Evolutionary conservation across 169 alveolate genomes (phyloP), one percentile per base, ranked within the genome.

Genomic region (Plasmodium knowlesi): DNA sequence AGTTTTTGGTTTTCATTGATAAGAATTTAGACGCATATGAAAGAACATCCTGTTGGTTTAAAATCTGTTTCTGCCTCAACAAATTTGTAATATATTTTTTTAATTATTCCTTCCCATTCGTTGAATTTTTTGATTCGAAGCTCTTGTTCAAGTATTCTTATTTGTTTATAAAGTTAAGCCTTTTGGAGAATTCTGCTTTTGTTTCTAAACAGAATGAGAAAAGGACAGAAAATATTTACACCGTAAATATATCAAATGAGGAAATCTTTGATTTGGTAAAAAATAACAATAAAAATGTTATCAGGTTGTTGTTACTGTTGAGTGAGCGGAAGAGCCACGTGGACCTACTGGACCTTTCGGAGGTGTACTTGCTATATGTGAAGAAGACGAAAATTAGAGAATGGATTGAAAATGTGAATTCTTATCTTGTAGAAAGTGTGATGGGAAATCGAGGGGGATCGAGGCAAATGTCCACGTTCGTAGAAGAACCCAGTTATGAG

Each of bases 11-110:
- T 61, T 79, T 89, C 82, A 78, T 89, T 25, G 94, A 89, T 10
- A 89, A 78, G 41, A 89, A 57, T 89, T 89, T 89, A 57, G 82
- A 22, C 39, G 82, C 34, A 57, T 89, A 89, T 67, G 73, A 79
- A 14, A 89, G 50, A 25, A 89, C 94, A 30, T 79, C 90, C n/a
- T 28, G 43, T 67, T 79, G 83, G 70, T 89, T 89, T 89, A 89
- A 89, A 73, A 12, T 2, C 28, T 89, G 25, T 89, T 89, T 89
- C 53, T 50, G 88, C 71, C 82, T 89, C 30, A 53, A 89, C 71
- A 79, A 89, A 39, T 89, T 89, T 89, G 39, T 89, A 79, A 57
- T 89, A 34, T 89, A 89, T 79, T 89, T 89, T 80, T 89, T 89
- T 89, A 89, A 78, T 89, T 67, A 89, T 70, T 79, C 89, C 37